Evolutionary conservation across 2,329 filamentous ascomycete species (phyloP), one percentile per base, ranked within the genome.

Genomic region (Pseudocercospora vitis): DNA sequence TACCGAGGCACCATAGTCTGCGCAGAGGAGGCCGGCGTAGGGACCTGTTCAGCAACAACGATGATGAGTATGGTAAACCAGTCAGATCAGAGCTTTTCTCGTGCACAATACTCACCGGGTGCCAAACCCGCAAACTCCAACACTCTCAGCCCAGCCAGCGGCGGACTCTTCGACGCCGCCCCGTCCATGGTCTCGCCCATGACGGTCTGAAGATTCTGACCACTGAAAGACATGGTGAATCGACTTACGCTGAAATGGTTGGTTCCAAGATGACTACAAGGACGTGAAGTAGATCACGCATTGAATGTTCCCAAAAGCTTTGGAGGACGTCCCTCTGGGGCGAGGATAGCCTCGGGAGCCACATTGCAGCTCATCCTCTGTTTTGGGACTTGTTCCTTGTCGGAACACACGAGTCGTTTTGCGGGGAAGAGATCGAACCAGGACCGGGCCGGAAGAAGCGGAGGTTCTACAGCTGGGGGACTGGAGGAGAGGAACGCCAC

Each of bases 1-100:
- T 64, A 96, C 89, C 4, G 84, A 84, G 50, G 92, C 92, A 66
- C 92, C 92, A 61, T 90, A 89, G 73, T 96, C 91, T 63, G 91
- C 86, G 57, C 96, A 85, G 47, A 96, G 82, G 67, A 96, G 82
- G 64, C 91, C 91, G 46, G 90, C 87, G 70, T 94, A 96, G 37
- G 91, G 91, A 21, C 87, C 91, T 91, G 60, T 7, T 23, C 8
- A 23, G 26, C 29, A 11, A 14, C 23, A 12, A 14, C 16, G 8
- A 45, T 32, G 26, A 9, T 3, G n/a, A 11, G 14, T 4, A 31
- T 1, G 12, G n/a, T n/a, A n/a, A n/a, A n/a, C n/a, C n/a, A n/a
- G 39, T 9, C 21, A 37, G 23, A n/a, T 3, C 1, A 45, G 14
- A 18, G 21, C 7, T 52, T 52, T 35, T 74, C n/a, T n/a, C n/a